phyloP scores from a whole-genome alignment of 1,284 basidiomycete species.

The Fomitiporia mediterranea region DNA sequence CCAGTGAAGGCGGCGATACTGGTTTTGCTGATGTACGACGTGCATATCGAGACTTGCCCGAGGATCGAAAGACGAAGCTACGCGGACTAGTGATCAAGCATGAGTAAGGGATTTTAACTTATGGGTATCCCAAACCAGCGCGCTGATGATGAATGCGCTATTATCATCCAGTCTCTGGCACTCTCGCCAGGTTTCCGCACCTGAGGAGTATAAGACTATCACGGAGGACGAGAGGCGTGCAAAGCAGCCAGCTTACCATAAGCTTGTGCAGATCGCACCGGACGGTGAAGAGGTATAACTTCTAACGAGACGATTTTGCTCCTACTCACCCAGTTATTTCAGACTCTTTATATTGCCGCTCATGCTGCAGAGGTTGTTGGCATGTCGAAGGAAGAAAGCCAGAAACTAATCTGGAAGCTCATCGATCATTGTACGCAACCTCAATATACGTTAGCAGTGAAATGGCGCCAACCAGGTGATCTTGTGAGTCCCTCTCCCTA shows the following conservation, averaged over 20 bases:
- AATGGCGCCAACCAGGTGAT: constrained; percentile 29
- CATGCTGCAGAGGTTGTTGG: constrained; percentile 27
- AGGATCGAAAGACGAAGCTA: constrained; percentile 27
- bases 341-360: constrained; percentile 29
- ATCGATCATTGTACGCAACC: constrained; percentile 27
- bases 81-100: constrained; percentile 28
- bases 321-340: background rate
- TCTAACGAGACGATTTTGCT: no score
- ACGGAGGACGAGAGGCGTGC: constrained; percentile 23
- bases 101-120: constrained; percentile 20
- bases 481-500: constrained; percentile 21
- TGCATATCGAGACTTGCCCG: constrained; percentile 25
- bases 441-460: constrained; percentile 25
- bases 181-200: constrained; percentile 26
- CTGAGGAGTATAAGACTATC: constrained; percentile 23
- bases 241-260: constrained; percentile 27
- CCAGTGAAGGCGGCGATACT: constrained; percentile 27
- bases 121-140: background rate
- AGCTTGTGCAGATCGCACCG: constrained; percentile 26
- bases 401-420: constrained; percentile 27
- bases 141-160: background rate
- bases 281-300: constrained; percentile 24
- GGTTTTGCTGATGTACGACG: constrained; percentile 29
- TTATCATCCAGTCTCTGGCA: constrained; percentile 21
- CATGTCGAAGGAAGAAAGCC: constrained; percentile 25